These are phyloP conservation scores for Sphaerulina vaccinii DNA, from an alignment of 2,329 filamentous ascomycete species.

Conservation along the genomic window DNA sequence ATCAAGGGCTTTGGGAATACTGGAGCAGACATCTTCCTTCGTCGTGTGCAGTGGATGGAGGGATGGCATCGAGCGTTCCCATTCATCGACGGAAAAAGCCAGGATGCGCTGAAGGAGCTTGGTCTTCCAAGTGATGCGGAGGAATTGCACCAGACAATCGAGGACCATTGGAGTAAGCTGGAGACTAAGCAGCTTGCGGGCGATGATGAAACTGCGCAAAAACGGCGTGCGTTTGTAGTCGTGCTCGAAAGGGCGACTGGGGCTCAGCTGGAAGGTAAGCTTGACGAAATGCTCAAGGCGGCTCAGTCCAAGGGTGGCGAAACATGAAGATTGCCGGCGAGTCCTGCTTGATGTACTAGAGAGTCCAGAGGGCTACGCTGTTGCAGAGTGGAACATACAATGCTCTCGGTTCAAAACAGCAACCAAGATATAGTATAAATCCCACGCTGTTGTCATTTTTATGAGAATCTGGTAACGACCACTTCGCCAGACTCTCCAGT, in stretches of 20 bases:
- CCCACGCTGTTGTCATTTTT: too few relatives aligned
- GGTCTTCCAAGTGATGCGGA: constrained; percentile 40
- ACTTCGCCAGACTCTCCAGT: too few relatives aligned
- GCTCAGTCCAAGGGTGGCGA: too few relatives aligned
- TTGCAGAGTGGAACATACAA: too few relatives aligned
- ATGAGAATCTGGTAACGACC: too few relatives aligned
- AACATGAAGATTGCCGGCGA: too few relatives aligned
- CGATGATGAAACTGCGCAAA: constrained; percentile 37
- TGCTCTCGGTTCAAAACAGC: too few relatives aligned
- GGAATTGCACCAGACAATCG: constrained; percentile 37
- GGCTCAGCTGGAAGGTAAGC: background rate
- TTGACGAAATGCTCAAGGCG: background rate
- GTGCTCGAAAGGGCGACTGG: background rate
- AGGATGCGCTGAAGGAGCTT: constrained; percentile 37
- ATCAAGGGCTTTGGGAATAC: constrained; percentile 45
- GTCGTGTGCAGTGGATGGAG: constrained; percentile 42
- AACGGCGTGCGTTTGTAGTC: constrained; percentile 42
- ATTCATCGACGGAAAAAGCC: constrained; percentile 41
- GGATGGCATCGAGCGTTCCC: too few relatives aligned
- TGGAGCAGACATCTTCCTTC: constrained; percentile 45
- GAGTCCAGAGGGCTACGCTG: too few relatives aligned
- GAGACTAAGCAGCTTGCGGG: constrained; percentile 32
- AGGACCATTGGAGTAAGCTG: constrained; percentile 40
- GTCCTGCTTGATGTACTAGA: too few relatives aligned
- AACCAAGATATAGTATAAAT: too few relatives aligned